Evolutionary conservation across 1,284 basidiomycete species (phyloP).

Genomic region (Melampsora americana): DNA sequence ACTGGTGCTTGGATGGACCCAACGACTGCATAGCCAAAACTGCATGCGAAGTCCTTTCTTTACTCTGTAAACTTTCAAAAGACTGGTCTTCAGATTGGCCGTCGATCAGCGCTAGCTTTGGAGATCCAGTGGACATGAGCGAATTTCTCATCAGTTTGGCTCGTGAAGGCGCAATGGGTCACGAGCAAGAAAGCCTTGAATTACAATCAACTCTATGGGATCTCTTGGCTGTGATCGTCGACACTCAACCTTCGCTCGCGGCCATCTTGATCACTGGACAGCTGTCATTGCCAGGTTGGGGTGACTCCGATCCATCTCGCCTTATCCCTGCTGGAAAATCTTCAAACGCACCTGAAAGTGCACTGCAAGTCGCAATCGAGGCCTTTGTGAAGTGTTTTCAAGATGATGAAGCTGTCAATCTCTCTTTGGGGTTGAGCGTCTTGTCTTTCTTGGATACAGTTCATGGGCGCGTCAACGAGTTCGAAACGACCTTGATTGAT

Average conservation of each 20-base stretch:
- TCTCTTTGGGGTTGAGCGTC: conserved; percentile 31
- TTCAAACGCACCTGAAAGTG: conserved; percentile 4
- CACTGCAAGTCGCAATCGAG: conserved; percentile 33
- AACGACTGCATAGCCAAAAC: conserved; percentile 9
- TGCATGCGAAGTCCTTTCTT: conserved; percentile 36
- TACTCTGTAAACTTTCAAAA: conserved; percentile 38
- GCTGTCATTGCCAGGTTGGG: conserved; percentile 11
- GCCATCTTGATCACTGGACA: conserved; percentile 39
- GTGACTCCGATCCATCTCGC: background rate
- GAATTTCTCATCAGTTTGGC: conserved; percentile 30
- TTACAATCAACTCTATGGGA: conserved; percentile 36
- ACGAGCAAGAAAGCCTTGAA: too few species aligned
- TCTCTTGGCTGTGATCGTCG: conserved; percentile 31
- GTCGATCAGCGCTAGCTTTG: conserved; percentile 37
- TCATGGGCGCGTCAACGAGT: conserved; percentile 29
- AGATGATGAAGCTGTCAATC: conserved; percentile 27
- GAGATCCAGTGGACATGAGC: conserved; percentile 38
- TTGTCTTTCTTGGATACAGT: conserved; percentile 35
- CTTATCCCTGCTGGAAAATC: background rate
- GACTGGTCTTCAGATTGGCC: conserved; percentile 44
- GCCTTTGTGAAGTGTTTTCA: conserved; percentile 39
- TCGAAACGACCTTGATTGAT: conserved; percentile 14
- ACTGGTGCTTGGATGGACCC: conserved; percentile 40
- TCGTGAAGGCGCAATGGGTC: conserved; percentile 8
- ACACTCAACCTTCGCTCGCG: conserved; percentile 38